Conservation (phyloP, 192 early-diverging fungal genomes). For the Phycomyces blakesleeanus region DNA sequence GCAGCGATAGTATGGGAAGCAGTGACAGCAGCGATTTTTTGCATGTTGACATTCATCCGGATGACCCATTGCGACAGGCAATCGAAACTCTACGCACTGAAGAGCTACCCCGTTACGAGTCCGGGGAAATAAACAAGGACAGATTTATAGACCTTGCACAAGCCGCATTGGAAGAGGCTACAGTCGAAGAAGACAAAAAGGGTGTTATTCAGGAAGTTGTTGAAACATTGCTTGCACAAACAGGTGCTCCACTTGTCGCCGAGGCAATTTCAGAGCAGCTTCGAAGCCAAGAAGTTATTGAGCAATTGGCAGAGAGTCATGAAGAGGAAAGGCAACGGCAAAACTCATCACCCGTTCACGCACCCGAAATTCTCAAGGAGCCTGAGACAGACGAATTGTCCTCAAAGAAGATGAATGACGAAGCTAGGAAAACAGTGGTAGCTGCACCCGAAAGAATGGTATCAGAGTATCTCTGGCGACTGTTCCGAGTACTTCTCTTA, state of each 20-base stretch:
- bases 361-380: neutral
- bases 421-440: conserved; percentile 2
- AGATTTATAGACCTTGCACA: conserved; percentile 30
- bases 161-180: conserved; percentile 32
- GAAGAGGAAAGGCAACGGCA: neutral
- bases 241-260: conserved; percentile 20
- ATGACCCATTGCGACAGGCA: too few relatives aligned
- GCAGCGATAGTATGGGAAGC: neutral
- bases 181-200: conserved; percentile 27
- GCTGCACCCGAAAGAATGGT: neutral
- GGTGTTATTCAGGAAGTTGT: conserved; percentile 32
- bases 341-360: neutral
- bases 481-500: conserved; percentile 22
- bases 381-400: neutral
- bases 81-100: neutral
- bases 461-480: conserved; percentile 21
- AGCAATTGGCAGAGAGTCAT: conserved; percentile 17
- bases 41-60: neutral
- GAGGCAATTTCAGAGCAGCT: conserved; percentile 29
- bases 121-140: conserved; percentile 12
- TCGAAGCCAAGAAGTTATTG: conserved; percentile 31
- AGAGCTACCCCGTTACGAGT: neutral
- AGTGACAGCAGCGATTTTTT: neutral
- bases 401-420: neutral
- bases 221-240: conserved; percentile 23